Conservation (phyloP, 805 yeast species). For the Kazachstania martiniae region DNA sequence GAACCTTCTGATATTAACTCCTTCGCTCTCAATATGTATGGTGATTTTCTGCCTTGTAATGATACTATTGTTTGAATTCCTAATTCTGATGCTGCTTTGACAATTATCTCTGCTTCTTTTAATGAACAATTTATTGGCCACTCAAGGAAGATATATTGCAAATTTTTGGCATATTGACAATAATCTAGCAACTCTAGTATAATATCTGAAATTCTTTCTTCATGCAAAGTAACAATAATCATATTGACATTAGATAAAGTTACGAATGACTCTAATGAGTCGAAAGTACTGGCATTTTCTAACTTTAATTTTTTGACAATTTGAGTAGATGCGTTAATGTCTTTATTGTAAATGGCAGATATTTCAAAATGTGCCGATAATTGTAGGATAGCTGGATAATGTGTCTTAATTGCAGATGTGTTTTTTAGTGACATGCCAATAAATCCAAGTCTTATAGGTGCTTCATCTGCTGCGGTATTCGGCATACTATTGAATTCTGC, state of each 20-base stretch:
- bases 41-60: conserved; percentile 16
- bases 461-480: no score
- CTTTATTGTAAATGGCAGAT: conserved; percentile 9
- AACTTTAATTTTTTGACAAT: conserved; percentile 9
- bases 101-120: conserved; percentile 8
- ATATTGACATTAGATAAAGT: conserved; percentile 8
- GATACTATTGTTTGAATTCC: conserved; percentile 13
- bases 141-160: conserved; percentile 12
- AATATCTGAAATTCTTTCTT: conserved; percentile 6
- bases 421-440: conserved; percentile 10
- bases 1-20: conserved; percentile 13
- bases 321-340: conserved; percentile 6
- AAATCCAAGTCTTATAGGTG: conserved; percentile 9
- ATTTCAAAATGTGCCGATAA: conserved; percentile 11
- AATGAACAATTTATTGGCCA: conserved; percentile 12
- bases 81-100: conserved; percentile 5
- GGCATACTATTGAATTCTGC: no score
- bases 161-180: conserved; percentile 1
- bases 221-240: conserved; percentile 10
- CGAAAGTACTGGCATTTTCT: conserved; percentile 9
- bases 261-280: conserved; percentile 8
- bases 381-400: conserved; percentile 11
- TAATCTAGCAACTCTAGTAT: conserved; percentile 6
- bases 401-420: conserved; percentile 14
- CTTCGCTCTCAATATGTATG: conserved; percentile 14